Evolutionary conservation across 1,139 yeast genomes (phyloP).

Genomic region (Pichia cactophila): DNA sequence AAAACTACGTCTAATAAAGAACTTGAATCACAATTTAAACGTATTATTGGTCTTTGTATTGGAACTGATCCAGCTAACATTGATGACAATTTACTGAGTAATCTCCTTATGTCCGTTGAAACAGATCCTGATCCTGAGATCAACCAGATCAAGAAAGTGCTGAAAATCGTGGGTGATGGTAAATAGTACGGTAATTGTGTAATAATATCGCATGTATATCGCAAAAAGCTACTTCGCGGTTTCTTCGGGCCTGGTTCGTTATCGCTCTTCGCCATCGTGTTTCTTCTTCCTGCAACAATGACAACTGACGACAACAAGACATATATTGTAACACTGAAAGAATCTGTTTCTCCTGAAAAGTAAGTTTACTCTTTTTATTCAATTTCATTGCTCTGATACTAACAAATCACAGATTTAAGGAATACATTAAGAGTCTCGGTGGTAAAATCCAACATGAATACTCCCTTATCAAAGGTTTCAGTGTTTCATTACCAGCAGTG

Average conservation of each 20-base stretch:
- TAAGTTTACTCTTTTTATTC: conserved; percentile 1
- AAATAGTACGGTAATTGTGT: conserved; percentile 8
- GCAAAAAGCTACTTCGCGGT: not conserved
- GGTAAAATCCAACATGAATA: conserved; percentile 61
- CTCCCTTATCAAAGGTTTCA: conserved; percentile 60
- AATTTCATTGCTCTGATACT: not conserved
- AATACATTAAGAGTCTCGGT: conserved; percentile 36
- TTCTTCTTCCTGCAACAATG: conserved; percentile 1
- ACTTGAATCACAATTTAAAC: conserved; percentile 76
- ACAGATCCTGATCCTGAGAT: conserved; percentile 53
- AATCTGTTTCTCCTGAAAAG: conserved; percentile 13
- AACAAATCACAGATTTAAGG: conserved; percentile 22
- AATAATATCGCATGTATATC: not conserved
- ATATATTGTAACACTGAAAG: conserved; percentile 15
- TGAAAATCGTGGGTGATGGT: conserved; percentile 44
- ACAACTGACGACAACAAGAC: conserved; percentile 9
- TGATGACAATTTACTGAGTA: conserved; percentile 79
- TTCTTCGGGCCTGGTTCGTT: not conserved
- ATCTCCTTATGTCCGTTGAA: conserved; percentile 84
- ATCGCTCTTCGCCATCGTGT: not conserved
- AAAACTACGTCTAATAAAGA: conserved; percentile 42
- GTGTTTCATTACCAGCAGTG: conserved; percentile 43
- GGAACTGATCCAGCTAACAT: conserved; percentile 64
- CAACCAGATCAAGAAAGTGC: conserved; percentile 27
- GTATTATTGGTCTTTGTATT: conserved; percentile 85